Base-by-base conservation (phyloP, 352 stramenopile species). In the Phytophthora sp. region DNA sequence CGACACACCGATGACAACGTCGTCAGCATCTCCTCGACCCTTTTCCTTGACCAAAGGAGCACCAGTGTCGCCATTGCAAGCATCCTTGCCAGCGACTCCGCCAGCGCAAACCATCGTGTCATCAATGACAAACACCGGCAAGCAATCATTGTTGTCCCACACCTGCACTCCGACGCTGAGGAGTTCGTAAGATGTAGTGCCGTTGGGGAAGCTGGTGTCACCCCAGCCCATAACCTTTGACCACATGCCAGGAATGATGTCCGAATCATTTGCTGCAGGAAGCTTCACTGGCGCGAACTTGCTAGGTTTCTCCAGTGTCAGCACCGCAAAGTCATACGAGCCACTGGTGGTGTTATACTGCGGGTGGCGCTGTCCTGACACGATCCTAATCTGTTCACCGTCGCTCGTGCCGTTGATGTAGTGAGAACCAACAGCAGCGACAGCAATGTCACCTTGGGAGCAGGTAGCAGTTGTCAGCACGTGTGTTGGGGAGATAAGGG, bases 1-100 rank as follows among this genome's bases (percentile, higher is more conserved):
- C 17, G 80, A 66, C 26, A 89, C 42, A 12, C 80, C 80, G 10
- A 89, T 49, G 1, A 84, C 46, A n/a, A 69, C 24, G n/a, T 82
- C 75, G 20, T 56, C 45, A n/a, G 11, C 27, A 15, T 68, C 58
- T 3, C 54, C 62, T 23, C 41, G 21, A 0, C 9, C 30, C 9
- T 50, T 53, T 27, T 77, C 61, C 34, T 70, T 49, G n/a, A 74
- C 74, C 7, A 87, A 51, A 6, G 80, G 77, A 12, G 70, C 74
- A 18, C 80, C 80, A 26, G 64, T 82, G 58, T 85, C 76, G 27
- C 61, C 67, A 53, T 77, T 60, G 62, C 80, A 87, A 3, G 42
- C 21, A 27, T 64, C 62, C 15, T 54, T 56, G 12, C 21, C 39
- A 37, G 54, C 39, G 3, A 62, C 32, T 15, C 77, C 74, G 12